Conservation (phyloP, 2,329 filamentous ascomycete genomes). For the Hymenoscyphus linearis region DNA sequence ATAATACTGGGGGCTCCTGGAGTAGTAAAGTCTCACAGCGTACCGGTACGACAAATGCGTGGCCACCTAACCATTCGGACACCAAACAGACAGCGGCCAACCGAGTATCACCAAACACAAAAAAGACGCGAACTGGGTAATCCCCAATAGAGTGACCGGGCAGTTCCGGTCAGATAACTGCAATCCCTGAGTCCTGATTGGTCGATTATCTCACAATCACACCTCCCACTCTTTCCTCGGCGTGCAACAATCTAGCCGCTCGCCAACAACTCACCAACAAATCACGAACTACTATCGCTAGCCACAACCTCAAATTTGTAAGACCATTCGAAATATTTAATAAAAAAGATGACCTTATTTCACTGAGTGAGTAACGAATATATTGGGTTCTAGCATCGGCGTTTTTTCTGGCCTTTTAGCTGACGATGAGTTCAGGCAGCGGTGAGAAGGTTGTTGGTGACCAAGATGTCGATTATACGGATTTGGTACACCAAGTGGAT, state of each 20-base stretch:
- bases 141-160: conserved; percentile 10
- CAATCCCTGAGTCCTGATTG: conserved; percentile 16
- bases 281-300: background rate
- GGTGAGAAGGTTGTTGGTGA: conserved; percentile 18
- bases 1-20: too few species aligned
- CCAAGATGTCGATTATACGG: conserved; percentile 16
- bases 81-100: conserved; percentile 4
- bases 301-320: background rate
- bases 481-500: conserved; percentile 6
- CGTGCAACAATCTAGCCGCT: background rate
- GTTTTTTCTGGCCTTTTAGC: background rate
- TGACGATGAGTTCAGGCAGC: conserved; percentile 5
- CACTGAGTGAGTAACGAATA: background rate
- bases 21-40: too few species aligned
- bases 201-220: conserved; percentile 20
- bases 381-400: conserved; percentile 3
- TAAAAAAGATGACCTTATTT: background rate
- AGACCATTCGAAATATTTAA: background rate
- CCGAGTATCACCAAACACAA: background rate
- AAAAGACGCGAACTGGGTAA: background rate
- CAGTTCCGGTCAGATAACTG: conserved; percentile 20
- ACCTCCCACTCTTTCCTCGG: conserved; percentile 9
- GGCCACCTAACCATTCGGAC: background rate
- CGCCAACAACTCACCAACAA: too few species aligned
- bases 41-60: background rate